These are phyloP conservation scores for Elsinoe batatas DNA, from an alignment of 2,329 filamentous ascomycete genomes.

Conservation along the genomic window DNA sequence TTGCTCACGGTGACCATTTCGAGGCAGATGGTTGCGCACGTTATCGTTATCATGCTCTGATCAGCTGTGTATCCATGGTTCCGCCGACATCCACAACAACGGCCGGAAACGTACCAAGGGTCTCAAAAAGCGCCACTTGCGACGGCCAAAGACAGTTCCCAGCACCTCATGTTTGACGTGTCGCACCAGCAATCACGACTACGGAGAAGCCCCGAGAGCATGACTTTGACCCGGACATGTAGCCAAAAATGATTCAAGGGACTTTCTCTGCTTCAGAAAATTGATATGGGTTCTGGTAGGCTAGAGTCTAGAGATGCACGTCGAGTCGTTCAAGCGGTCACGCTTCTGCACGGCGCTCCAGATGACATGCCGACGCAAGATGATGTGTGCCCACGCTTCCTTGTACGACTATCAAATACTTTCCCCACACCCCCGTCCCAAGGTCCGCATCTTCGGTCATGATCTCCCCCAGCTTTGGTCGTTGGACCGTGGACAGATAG, in stretches of 20 bases:
- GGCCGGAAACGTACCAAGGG: constrained; percentile 6
- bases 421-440: constrained; percentile 5
- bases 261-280: background rate
- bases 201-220: background rate
- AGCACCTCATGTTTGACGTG: constrained; percentile 1
- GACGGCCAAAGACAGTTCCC: background rate
- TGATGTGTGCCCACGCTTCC: constrained; percentile 1
- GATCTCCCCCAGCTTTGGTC: background rate
- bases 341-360: constrained; percentile 6
- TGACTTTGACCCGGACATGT: background rate
- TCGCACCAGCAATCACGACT: constrained; percentile 2
- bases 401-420: background rate
- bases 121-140: constrained; percentile 6
- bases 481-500: background rate
- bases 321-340: constrained; percentile 9
- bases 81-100: constrained; percentile 8
- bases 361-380: constrained; percentile 6
- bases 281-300: background rate
- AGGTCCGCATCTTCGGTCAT: background rate
- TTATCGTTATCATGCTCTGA: constrained; percentile 10
- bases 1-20: background rate
- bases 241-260: background rate
- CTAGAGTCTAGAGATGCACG: constrained; percentile 8
- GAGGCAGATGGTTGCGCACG: constrained; percentile 5
- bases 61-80: constrained; percentile 8